Evolutionary conservation across 2,329 filamentous ascomycete species (phyloP).

Genomic region (Xenosphaeropsis pyriputrescens): DNA sequence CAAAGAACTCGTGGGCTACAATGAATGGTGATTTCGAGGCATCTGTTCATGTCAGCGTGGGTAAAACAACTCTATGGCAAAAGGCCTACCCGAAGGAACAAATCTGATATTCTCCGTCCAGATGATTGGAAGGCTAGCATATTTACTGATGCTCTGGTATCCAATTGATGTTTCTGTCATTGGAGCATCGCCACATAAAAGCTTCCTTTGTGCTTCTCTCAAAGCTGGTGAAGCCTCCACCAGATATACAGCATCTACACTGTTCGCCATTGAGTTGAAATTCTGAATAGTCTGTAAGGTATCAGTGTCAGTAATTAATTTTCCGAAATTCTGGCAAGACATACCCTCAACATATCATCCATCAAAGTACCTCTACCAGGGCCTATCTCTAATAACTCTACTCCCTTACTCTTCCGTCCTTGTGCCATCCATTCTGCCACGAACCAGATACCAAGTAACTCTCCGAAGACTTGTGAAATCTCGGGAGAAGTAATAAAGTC

Average conservation of each 20-base stretch:
- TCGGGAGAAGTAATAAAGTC: constrained; percentile 97
- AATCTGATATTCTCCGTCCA: constrained; percentile 59
- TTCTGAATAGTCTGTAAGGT: constrained; percentile 57
- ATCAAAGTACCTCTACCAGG: constrained; percentile 91
- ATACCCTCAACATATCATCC: constrained; percentile 84
- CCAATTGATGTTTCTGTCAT: constrained; percentile 61
- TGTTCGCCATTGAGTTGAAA: constrained; percentile 63
- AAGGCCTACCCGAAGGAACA: constrained; percentile 7
- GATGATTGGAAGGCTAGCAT: constrained; percentile 58
- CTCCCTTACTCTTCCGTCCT: constrained; percentile 54
- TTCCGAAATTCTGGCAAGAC: constrained; percentile 17
- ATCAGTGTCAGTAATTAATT: constrained; percentile 2
- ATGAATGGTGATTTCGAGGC: constrained; percentile 73
- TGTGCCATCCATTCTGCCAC: constrained; percentile 95
- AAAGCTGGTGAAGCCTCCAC: constrained; percentile 84
- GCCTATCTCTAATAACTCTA: constrained; percentile 87
- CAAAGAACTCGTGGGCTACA: constrained; percentile 96
- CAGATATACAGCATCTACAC: constrained; percentile 79
- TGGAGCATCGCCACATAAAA: constrained; percentile 62
- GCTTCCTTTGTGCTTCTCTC: constrained; percentile 59
- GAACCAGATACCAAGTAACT: constrained; percentile 88
- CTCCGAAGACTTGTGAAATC: constrained; percentile 94
- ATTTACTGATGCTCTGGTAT: constrained; percentile 61
- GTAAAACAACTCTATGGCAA: background rate
- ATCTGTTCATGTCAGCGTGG: constrained; percentile 24